phyloP scores from a whole-genome alignment of 495 filamentous ascomycete species.

The Lepraria neglecta region DNA sequence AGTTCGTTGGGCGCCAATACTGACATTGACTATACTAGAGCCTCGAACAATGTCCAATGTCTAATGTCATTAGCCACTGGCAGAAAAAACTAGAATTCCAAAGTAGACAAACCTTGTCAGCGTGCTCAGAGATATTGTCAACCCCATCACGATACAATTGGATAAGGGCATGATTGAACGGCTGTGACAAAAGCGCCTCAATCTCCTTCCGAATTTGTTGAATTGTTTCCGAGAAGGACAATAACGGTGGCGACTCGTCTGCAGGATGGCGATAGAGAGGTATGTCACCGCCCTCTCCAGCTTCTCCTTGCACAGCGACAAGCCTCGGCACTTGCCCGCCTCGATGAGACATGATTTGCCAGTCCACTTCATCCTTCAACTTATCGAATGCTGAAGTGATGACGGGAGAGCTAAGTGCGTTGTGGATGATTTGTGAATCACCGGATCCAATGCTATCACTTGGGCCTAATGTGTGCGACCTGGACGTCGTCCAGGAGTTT shows the following conservation, averaged over 20 bases:
- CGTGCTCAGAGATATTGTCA: constrained; percentile 96
- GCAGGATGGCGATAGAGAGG: constrained; percentile 92
- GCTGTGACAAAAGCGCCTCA: constrained; percentile 66
- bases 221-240: constrained; percentile 68
- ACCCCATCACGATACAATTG: constrained; percentile 85
- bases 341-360: constrained; percentile 89
- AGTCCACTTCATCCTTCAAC: constrained; percentile 63
- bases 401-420: constrained; percentile 58
- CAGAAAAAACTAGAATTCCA: background rate
- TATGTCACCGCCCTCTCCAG: constrained; percentile 65
- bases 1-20: constrained; percentile 80
- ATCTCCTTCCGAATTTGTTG: constrained; percentile 58
- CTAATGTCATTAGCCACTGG: constrained; percentile 14
- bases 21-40: constrained; percentile 85
- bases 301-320: constrained; percentile 80
- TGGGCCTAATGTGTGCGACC: constrained; percentile 31
- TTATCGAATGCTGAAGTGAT: constrained; percentile 58
- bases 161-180: constrained; percentile 87
- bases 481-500: constrained; percentile 1
- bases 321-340: constrained; percentile 88
- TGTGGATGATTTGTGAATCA: constrained; percentile 68
- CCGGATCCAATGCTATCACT: constrained; percentile 60
- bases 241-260: constrained; percentile 77
- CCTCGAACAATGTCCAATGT: constrained; percentile 81
- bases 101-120: constrained; percentile 56